phyloP scores from a whole-genome alignment of 140 eudicot species.

The Bidens hawaiensis region DNA sequence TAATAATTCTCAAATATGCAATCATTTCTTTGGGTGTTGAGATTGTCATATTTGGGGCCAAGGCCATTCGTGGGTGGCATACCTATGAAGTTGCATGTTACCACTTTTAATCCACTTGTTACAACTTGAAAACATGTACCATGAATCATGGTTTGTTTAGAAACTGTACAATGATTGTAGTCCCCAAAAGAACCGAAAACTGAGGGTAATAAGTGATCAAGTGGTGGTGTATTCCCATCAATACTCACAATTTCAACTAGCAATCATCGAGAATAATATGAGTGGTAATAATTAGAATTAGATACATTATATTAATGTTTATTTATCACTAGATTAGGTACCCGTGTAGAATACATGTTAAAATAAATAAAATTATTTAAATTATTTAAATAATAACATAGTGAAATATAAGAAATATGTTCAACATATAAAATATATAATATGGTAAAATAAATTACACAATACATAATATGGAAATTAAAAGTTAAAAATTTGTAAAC shows the following conservation, averaged over 20 bases:
- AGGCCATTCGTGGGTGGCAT: constrained; percentile 6
- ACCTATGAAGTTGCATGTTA: constrained; percentile 2
- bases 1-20: not conserved
- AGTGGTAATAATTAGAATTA: constrained; percentile 2
- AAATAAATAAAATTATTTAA: no score
- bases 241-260: constrained; percentile 17
- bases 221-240: constrained; percentile 18
- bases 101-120: constrained; percentile 14
- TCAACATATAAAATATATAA: no score
- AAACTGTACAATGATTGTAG: constrained; percentile 29
- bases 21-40: constrained; percentile 10
- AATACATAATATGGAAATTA: no score
- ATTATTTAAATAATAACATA: no score
- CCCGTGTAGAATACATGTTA: no score
- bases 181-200: constrained; percentile 25
- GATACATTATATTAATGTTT: no score
- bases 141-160: constrained; percentile 4
- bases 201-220: constrained; percentile 28
- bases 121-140: constrained; percentile 22
- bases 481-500: no score
- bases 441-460: no score
- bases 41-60: no score
- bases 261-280: constrained; percentile 27
- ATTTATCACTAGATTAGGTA: no score
- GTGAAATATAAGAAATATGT: no score